Base-by-base conservation (phyloP, 176 grass and related monocot genomes). In the Melocanna baccifera region DNA sequence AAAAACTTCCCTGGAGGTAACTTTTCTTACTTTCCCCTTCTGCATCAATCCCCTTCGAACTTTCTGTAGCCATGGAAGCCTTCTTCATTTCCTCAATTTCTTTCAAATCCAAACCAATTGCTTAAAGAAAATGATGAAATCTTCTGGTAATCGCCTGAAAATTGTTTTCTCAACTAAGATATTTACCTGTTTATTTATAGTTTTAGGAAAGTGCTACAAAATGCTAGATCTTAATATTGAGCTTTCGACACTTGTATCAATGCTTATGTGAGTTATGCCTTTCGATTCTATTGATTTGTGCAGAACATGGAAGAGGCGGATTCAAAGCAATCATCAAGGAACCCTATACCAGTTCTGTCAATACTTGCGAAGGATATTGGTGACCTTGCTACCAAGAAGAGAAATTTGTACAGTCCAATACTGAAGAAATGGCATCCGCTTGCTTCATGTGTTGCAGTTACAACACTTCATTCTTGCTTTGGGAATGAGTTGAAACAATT, bases 361-460 rank as follows among this genome's bases (percentile, higher is more conserved):
- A 77, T 95, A 45, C 91, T 98, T n/a, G 93, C 96, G 82, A 95
- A 93, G 68, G 87, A 92, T 85, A 90, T 87, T 83, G 79, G 83
- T 72, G 62, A 93, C 51, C 79, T 98, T 77, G 93, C 96, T 86
- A 83, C 50, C 25, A 93, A 92, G 80, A 93, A 98, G 68, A 98
- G 90, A 88, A 84, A 85, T 43, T 7, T 95, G 55, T 98, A 93
- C 72, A 93, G 91, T 80, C 89, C 93, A 73, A 85, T 95, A 92
- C 81, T 98, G 40, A 88, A 91, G 72, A 91, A 90, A 81, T 95
- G 92, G 91, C 93, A 98, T 74, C 91, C 93, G 22, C 88, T 89
- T 84, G 89, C 93, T 82, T 71, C 83, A 66, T 86, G 73, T 79
- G 86, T 95, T 89, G 93, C 91, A n/a, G 89, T 90, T 43, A 81